phyloP scores from a whole-genome alignment of 257 asterid genomes.

The Scutellaria minor region DNA sequence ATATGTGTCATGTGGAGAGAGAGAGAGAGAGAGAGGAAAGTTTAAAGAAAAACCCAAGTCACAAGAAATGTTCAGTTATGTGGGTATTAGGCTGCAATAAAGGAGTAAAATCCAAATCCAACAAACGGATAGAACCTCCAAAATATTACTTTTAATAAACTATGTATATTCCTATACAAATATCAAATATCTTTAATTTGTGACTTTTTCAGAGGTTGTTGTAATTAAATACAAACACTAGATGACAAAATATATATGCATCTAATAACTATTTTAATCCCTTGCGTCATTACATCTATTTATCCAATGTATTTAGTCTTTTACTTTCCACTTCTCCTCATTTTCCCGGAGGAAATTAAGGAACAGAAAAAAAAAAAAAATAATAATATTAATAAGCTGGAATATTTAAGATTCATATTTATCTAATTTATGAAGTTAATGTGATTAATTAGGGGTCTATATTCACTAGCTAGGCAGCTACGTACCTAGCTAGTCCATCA shows the following conservation, averaged over 20 bases:
- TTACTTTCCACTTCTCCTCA: conserved; percentile 32
- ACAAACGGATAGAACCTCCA: conserved; percentile 47
- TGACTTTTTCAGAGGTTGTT: conserved; percentile 36
- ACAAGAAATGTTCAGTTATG: conserved; percentile 51
- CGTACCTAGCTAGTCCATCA: too few relatives aligned
- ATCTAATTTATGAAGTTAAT: too few relatives aligned
- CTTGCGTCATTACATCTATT: conserved; percentile 3
- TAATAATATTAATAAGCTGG: too few relatives aligned
- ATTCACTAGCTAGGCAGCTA: too few relatives aligned
- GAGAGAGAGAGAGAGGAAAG: conserved; percentile 23
- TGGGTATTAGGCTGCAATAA: conserved; percentile 33
- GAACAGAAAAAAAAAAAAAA: background rate
- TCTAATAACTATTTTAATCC: background rate
- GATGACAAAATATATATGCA: conserved; percentile 31
- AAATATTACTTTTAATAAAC: conserved; percentile 51
- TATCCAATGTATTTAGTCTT: conserved; percentile 34
- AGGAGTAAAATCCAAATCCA: conserved; percentile 47
- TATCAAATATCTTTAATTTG: conserved; percentile 23
- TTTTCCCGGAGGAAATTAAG: conserved; percentile 23
- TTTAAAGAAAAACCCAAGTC: conserved; percentile 43
- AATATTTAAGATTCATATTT: too few relatives aligned
- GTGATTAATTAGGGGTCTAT: too few relatives aligned
- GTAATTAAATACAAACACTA: conserved; percentile 38
- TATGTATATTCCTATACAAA: background rate
- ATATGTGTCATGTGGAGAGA: background rate